Percentiles rank a stretch among this genome's conserved stretches.
These are phyloP conservation scores for Pleurotus tuber-regium DNA, from an alignment of 768 basidiomycete genomes.

Conservation along the genomic window DNA sequence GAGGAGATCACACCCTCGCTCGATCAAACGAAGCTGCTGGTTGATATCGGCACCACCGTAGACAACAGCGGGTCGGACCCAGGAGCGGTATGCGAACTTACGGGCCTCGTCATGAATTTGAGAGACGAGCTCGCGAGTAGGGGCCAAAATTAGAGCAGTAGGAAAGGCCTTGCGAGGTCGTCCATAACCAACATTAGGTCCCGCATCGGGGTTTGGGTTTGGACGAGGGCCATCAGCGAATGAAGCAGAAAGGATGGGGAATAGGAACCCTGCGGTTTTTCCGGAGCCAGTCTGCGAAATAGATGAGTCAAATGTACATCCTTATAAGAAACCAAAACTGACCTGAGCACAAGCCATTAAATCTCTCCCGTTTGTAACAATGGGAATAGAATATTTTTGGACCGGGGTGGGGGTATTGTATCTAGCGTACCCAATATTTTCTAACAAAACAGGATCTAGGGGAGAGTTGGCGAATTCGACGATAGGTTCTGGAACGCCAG, in stretches of 20 bases:
- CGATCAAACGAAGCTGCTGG: constrained; percentile 88
- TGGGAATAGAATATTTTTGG: constrained; percentile 99
- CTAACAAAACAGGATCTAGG: constrained; percentile 88
- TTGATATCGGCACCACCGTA: constrained; percentile 99
- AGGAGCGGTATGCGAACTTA: constrained; percentile 98
- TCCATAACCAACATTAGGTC: constrained; percentile 47
- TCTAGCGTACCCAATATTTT: constrained; percentile 91
- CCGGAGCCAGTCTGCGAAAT: constrained; percentile 94
- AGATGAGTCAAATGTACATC: constrained; percentile 17
- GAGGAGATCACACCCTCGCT: constrained; percentile 95
- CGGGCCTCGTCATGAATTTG: constrained; percentile 99
- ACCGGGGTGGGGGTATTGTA: constrained; percentile 97
- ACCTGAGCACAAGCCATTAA: constrained; percentile 96
- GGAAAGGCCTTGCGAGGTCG: constrained; percentile 90
- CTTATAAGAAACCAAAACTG: constrained; percentile 22
- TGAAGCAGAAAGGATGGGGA: constrained; percentile 95
- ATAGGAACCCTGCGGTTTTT: constrained; percentile 98
- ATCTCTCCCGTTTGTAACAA: constrained; percentile 86
- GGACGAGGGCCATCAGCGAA: constrained; percentile 80
- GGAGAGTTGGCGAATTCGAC: constrained; percentile 84
- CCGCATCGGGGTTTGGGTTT: constrained; percentile 65
- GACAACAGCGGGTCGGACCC: constrained; percentile 98
- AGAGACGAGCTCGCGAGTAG: constrained; percentile 97
- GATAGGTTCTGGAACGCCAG: constrained; percentile 95
- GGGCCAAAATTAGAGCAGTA: constrained; percentile 95